Evolutionary conservation across 148 eudicot species (phyloP).

Genomic region (Selenicereus undatus): DNA sequence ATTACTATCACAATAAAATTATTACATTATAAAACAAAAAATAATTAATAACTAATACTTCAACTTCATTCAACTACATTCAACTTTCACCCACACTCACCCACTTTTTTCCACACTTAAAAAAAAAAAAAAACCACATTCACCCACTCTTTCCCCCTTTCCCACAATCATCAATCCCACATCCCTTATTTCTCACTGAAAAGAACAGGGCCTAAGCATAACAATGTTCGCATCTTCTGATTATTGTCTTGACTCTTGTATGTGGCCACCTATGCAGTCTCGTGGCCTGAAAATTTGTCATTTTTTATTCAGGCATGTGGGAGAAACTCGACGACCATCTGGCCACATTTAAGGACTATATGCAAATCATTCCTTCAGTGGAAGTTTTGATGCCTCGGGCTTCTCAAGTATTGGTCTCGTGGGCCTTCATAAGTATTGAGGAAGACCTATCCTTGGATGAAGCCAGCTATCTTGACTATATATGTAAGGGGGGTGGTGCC

Average conservation of each 20-base stretch:
- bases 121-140: too few relatives aligned
- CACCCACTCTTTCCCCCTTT: too few relatives aligned
- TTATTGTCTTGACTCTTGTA: neutral
- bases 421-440: neutral
- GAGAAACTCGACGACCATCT: conserved; percentile 36
- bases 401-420: neutral
- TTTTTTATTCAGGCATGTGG: conserved; percentile 34
- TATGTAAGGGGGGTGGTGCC: neutral
- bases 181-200: too few relatives aligned
- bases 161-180: too few relatives aligned
- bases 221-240: neutral
- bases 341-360: conserved; percentile 29
- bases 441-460: neutral
- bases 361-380: neutral
- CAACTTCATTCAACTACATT: too few relatives aligned
- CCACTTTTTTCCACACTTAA: too few relatives aligned
- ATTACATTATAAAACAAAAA: too few relatives aligned
- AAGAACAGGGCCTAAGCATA: too few relatives aligned
- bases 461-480: neutral
- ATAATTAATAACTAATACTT: too few relatives aligned
- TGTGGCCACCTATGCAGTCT: neutral
- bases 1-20: too few relatives aligned
- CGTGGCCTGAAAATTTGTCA: neutral
- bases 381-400: neutral
- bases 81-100: too few relatives aligned